Base-by-base conservation (phyloP, 768 basidiomycete species). In the Rhodotorula toruloides region DNA sequence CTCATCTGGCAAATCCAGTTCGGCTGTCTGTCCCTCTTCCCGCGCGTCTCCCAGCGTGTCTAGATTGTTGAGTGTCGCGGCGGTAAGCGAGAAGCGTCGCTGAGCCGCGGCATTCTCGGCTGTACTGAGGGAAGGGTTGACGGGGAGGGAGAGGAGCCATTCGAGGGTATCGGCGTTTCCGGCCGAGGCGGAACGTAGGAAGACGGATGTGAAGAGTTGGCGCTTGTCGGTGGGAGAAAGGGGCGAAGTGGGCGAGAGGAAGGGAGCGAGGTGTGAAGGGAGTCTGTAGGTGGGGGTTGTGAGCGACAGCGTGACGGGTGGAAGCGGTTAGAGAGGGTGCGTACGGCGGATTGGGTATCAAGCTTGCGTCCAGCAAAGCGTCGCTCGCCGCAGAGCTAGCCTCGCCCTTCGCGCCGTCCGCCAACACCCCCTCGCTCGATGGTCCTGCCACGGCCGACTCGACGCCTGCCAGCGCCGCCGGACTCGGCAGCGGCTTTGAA, bases 121-220 rank as follows among this genome's bases (percentile, higher is more conserved):
- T 19, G 34, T n/a, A 1, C 48, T 16, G 11, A 60, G 54, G 6
- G 54, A 1, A 0, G 66, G 60, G n/a, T 71, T 59, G 34, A 58
- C 58, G 25, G 66, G 66, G 25, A 71, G 47, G 37, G 70, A 63
- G 29, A 75, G 63, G 32, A 75, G 67, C 71, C 71, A 75, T 49
- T 74, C 74, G 65, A 75, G 71, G 13, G 67, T 59, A 49, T 75
- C 74, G 31, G 65, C 40, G 48, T 74, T 61, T 25, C 72, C 72
- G 31, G 65, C 31, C 12, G 63, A 60, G 37, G 65, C 60, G 22
- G 72, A 52, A 25, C 67, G 56, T 16, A 73, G 48, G 63, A 55
- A 72, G 29, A 39, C 39, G 25, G 60, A 40, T 4, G 71, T 72
- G 48, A 72, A 53, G 34, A 72, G 64, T 3, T 17, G 22, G 31